Conservation (phyloP, 148 eudicot species). For the Dysphania ambrosioides region DNA sequence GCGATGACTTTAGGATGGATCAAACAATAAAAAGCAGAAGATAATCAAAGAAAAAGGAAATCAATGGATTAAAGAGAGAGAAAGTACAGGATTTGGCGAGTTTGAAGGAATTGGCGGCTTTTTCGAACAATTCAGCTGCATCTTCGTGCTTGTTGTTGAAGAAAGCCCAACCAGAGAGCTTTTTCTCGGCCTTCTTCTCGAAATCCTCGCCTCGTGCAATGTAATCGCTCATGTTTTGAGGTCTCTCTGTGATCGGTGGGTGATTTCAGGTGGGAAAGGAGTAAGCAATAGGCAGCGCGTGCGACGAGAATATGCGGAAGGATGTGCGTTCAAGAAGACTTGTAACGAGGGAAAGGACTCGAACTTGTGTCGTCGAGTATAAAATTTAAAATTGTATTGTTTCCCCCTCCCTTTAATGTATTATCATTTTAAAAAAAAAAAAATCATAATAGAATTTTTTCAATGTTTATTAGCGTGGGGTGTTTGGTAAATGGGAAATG, state of each 20-base stretch:
- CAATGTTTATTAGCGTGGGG: no score
- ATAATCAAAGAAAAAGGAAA: neutral
- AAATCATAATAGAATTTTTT: no score
- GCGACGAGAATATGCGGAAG: neutral
- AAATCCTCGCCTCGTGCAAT: slow-evolving; percentile 49
- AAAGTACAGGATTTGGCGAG: slow-evolving; percentile 70
- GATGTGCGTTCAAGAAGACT: no score
- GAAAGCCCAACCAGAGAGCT: slow-evolving; percentile 67
- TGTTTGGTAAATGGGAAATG: no score
- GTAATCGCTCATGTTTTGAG: slow-evolving; percentile 34
- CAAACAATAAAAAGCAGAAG: slow-evolving; percentile 1
- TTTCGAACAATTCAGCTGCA: slow-evolving; percentile 74
- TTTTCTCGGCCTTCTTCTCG: slow-evolving; percentile 75
- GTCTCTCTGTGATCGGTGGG: neutral
- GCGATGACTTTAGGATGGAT: neutral
- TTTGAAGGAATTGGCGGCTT: slow-evolving; percentile 76
- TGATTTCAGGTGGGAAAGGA: no score
- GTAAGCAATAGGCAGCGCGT: no score
- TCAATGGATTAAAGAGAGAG: neutral
- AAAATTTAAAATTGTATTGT: no score
- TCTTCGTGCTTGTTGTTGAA: slow-evolving; percentile 73
- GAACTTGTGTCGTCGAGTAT: no score
- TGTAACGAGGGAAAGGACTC: no score
- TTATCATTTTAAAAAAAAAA: no score
- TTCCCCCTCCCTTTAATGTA: no score